Base-by-base conservation (phyloP, 2,329 filamentous ascomycete genomes). In the Cladosporium phlei region DNA sequence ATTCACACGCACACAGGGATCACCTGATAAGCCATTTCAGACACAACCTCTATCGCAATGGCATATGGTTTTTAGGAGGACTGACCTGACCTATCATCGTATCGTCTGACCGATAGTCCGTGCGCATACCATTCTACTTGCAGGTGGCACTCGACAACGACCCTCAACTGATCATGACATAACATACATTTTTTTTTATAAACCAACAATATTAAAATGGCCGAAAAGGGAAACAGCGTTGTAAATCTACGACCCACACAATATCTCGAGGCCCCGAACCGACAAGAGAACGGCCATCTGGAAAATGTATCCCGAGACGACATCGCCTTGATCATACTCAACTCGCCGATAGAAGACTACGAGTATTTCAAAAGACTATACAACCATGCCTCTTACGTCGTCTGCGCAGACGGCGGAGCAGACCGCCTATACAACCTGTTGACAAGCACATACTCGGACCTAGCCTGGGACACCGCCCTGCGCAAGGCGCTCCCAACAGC, bases 341-440 rank as follows among this genome's bases (percentile, higher is more conserved):
- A 85, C 56, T 79, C 82, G 53, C 78, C 79, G 21, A 74, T 85
- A 48, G 68, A 55, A 10, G 62, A 62, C 59, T 79, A 55, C 72
- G 75, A 76, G 63, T 72, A 69, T 10, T 69, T 77, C 52, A 58
- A 64, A 22, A 63, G 66, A 9, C 60, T 77, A 10, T 75, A 73
- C 68, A 59, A 60, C 20, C 69, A 73, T 52, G 83, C 86, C 43
- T 71, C 69, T 17, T 76, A 83, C 51, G 79, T 78, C 19, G 75
- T 97, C 44, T 95, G 89, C 49, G 93, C 89, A 21, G 93, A 98
- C 69, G 93, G 90, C 46, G 93, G 89, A 19, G 90, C 90, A 35
- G 95, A 97, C 61, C 77, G 80, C 28, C 75, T 96, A 16, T 74
- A 77, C 54, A 66, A 80, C 54, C 69, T 74, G 53, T 67, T 74